A percentile compares a stretch with the other conserved stretches of the same genome.
These are phyloP conservation scores for Blakeslea trispora DNA, from an alignment of 371 early-diverging fungal species.

Conservation along the genomic window DNA sequence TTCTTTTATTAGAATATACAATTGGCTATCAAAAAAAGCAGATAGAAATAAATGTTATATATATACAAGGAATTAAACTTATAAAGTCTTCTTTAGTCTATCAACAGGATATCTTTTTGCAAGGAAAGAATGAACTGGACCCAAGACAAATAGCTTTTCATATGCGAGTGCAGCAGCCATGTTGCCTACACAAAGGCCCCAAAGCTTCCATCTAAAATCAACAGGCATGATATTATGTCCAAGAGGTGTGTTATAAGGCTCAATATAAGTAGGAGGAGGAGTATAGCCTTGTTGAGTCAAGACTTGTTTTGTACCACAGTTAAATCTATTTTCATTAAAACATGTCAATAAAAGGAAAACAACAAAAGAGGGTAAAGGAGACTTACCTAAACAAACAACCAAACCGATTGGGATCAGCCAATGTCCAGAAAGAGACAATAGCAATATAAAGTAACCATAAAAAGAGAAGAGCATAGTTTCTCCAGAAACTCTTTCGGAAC, in stretches of 20 bases:
- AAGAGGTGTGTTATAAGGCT: constrained; percentile 53
- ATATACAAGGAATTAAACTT: constrained; percentile 12
- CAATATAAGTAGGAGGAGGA: constrained; percentile 44
- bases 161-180: constrained; percentile 25
- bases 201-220: constrained; percentile 58
- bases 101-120: constrained; percentile 35
- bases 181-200: constrained; percentile 45
- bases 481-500: constrained; percentile 59
- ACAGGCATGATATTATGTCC: constrained; percentile 73
- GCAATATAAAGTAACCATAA: constrained; percentile 55
- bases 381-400: constrained; percentile 44
- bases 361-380: too few species aligned
- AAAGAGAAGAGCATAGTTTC: constrained; percentile 58
- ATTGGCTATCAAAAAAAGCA: too few species aligned
- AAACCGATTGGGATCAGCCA: constrained; percentile 69
- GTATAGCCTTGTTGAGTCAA: constrained; percentile 47
- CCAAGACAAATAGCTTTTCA: constrained; percentile 34
- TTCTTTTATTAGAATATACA: too few species aligned
- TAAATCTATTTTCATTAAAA: constrained; percentile 49
- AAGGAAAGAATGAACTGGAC: constrained; percentile 40
- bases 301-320: constrained; percentile 64
- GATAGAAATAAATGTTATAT: too few species aligned
- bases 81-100: constrained; percentile 32
- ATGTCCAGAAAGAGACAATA: constrained; percentile 54
- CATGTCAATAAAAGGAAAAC: neutral